Percentiles rank a stretch among this genome's conserved stretches.
phyloP scores from a whole-genome alignment of 129 eudicot genomes.

The Apium graveolens region DNA sequence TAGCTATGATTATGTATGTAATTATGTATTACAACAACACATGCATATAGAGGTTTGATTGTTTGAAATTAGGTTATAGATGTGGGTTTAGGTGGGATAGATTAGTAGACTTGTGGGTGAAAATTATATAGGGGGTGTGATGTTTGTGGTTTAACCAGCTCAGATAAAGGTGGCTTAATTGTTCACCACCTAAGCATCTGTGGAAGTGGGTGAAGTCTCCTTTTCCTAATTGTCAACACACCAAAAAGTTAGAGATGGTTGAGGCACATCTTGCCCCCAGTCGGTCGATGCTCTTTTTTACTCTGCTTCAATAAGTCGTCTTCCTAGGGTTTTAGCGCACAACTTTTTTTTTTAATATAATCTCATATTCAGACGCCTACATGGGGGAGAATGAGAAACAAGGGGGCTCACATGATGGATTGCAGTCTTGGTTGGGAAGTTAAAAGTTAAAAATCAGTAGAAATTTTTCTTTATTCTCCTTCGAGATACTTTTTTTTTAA shows the following conservation, averaged over 20 bases:
- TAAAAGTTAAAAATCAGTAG: too few relatives aligned
- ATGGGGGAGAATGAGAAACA: too few relatives aligned
- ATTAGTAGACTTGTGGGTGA: background rate
- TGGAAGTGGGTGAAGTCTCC: background rate
- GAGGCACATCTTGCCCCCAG: background rate
- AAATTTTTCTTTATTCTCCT: too few relatives aligned
- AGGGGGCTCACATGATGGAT: too few relatives aligned
- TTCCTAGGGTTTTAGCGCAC: background rate
- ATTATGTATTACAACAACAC: background rate
- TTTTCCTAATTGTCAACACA: background rate
- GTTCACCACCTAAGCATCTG: constrained; percentile 2
- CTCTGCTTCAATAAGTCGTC: background rate
- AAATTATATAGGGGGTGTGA: too few relatives aligned
- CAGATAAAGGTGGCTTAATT: constrained; percentile 15
- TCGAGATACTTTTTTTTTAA: too few relatives aligned
- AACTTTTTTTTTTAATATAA: too few relatives aligned
- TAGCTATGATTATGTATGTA: background rate
- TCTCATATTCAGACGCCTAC: too few relatives aligned
- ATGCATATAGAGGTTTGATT: background rate
- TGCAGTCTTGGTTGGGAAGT: too few relatives aligned
- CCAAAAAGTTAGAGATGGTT: background rate
- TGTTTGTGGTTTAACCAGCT: background rate
- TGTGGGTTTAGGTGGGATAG: background rate
- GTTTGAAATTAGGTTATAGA: background rate
- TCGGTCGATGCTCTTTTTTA: background rate